Percentiles rank a stretch among this genome's conserved stretches.
Evolutionary conservation across 805 yeast species (phyloP).

Genomic region (Wickerhamomyces xylosicus): DNA sequence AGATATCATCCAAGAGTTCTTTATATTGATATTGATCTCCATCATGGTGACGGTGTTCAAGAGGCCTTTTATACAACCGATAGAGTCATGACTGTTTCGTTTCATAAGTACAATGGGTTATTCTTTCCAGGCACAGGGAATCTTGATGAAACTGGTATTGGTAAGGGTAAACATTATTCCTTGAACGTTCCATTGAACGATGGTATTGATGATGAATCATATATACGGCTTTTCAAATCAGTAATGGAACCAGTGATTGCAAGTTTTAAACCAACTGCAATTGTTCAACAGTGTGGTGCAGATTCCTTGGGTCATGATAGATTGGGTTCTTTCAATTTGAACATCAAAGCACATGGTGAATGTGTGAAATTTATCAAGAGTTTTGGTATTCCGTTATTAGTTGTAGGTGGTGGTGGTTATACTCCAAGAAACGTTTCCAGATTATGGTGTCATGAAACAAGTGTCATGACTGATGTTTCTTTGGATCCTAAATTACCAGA

Average conservation of each 20-base stretch:
- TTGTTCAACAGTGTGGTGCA: slow-evolving; percentile 96
- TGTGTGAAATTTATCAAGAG: slow-evolving; percentile 86
- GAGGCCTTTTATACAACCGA: slow-evolving; percentile 94
- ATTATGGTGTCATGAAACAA: slow-evolving; percentile 93
- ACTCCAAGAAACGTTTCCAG: slow-evolving; percentile 93
- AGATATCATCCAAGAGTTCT: slow-evolving; percentile 88
- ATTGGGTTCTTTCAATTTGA: slow-evolving; percentile 85
- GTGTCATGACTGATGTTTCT: slow-evolving; percentile 59
- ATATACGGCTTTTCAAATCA: slow-evolving; percentile 65
- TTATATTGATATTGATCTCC: slow-evolving; percentile 90
- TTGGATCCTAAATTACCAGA: slow-evolving; percentile 51
- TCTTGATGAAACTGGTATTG: slow-evolving; percentile 80
- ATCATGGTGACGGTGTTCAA: slow-evolving; percentile 97
- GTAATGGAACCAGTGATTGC: slow-evolving; percentile 85
- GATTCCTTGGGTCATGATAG: slow-evolving; percentile 92
- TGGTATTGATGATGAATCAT: slow-evolving; percentile 91
- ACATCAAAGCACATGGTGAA: slow-evolving; percentile 90
- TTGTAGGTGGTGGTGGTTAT: slow-evolving; percentile 96
- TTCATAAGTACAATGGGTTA: slow-evolving; percentile 89
- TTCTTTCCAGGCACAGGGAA: slow-evolving; percentile 98
- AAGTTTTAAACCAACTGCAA: slow-evolving; percentile 87
- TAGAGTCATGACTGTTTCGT: slow-evolving; percentile 92
- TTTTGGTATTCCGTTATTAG: slow-evolving; percentile 83
- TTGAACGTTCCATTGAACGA: slow-evolving; percentile 89
- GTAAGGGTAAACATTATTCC: slow-evolving; percentile 80